Evolutionary conservation across 1,284 basidiomycete genomes (phyloP), one percentile per base, ranked within the genome.

Genomic region (Xerocomus tenax): DNA sequence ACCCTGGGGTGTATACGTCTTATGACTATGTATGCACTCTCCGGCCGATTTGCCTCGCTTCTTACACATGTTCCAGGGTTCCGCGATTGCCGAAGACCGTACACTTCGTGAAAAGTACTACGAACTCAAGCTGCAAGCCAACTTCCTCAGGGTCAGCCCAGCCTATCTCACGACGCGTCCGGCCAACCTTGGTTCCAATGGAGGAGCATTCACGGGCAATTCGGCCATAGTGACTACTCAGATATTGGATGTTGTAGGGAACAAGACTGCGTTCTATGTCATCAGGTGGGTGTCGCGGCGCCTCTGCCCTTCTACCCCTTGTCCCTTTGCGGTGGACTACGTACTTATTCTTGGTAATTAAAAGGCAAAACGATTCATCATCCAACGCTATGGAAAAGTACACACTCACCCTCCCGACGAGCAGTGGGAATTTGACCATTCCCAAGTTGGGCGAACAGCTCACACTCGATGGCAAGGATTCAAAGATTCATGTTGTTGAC

Each of bases 61-160:
- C 25, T 25, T 26, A 45, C 16, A 36, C 10, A 32, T 48, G 15
- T 28, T 52, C 18, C 42, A 76, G 74, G 74, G 74, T 8, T 63
- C 72, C 4, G 71, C 72, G 2, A 74, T 76, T 38, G 69, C 74
- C 15, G 75, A 77, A 61, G 73, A 74, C 47, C 66, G 75, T 35
- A 70, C 71, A 3, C 65, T 76, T 15, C 68, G 74, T 28, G 73
- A 76, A 51, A 76, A 76, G 55, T 75, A 71, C 56, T 74, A 75
- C 50, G 75, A 77, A 52, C 60, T 76, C 46, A 76, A 76, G 56
- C 55, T 75, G 18, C 73, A 75, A 56, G 71, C 73, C 41, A 69
- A 72, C 58, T 75, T 75, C 64, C 60, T 75, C 40, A 67, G 67
- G 8, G 74, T 71, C 32, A 74, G 72, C 35, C 72, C 72, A 10